phyloP scores from a whole-genome alignment of 1,139 yeast species.

The Candida sanyaensis region DNA sequence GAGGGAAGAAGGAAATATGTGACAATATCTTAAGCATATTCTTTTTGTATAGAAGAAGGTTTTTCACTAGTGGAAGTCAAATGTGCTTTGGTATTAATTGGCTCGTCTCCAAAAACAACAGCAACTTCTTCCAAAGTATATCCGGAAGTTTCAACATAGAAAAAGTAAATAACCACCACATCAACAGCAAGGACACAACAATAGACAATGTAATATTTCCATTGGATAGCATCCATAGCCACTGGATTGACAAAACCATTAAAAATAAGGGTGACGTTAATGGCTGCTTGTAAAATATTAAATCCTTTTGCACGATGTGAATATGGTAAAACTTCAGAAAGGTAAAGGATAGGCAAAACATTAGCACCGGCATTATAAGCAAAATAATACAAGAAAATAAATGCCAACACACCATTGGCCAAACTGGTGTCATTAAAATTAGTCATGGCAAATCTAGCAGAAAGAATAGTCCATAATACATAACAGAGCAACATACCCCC shows the following conservation, averaged over 20 bases:
- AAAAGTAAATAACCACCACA: conserved; percentile 37
- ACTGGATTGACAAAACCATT: conserved; percentile 56
- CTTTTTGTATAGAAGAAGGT: neutral
- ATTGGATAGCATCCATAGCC: conserved; percentile 58
- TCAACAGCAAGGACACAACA: conserved; percentile 42
- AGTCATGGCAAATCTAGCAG: conserved; percentile 39
- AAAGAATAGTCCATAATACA: conserved; percentile 39
- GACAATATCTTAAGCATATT: neutral
- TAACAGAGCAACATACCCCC: conserved; percentile 39
- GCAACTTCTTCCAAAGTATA: conserved; percentile 57
- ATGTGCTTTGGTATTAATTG: neutral
- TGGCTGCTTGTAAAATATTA: conserved; percentile 30
- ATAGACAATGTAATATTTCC: conserved; percentile 63
- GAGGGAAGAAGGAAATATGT: too few species aligned
- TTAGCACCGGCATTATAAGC: conserved; percentile 35
- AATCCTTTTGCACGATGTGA: conserved; percentile 48
- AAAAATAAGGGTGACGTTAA: conserved; percentile 23
- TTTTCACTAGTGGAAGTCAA: neutral
- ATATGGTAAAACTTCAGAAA: conserved; percentile 46
- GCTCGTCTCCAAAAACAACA: conserved; percentile 43
- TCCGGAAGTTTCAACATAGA: conserved; percentile 53
- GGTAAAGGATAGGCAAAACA: conserved; percentile 38
- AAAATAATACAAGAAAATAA: conserved; percentile 44
- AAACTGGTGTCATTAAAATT: conserved; percentile 31
- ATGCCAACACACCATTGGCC: conserved; percentile 46